Evolutionary conservation across 192 early-diverging fungal species (phyloP), one percentile per base, ranked within the genome.

Genomic region (Lunasporangiospora selenospora): DNA sequence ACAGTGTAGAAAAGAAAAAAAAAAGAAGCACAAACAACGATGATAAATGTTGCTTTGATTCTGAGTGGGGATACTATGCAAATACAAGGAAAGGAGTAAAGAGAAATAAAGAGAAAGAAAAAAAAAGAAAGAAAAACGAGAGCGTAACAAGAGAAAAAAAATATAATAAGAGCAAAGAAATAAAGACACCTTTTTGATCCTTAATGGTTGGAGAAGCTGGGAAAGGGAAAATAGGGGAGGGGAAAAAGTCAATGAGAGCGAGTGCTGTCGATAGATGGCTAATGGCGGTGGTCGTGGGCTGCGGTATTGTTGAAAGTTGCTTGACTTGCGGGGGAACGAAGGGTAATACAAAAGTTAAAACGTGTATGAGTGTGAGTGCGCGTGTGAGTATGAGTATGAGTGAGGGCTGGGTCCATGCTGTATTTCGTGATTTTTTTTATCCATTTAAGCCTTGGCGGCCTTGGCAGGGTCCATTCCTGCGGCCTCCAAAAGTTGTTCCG

Each of bases 401-500:
- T 11, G 40, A 11, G 40, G 5, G 40, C 4, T 16, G 21, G 40
- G 40, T 6, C 21, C 11, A 11, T 29, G 9, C 16, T 11, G 21
- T 12, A 46, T 46, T 46, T 6, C 29, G 29, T 47, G 8, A 5
- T 26, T 47, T 2, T 26, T 26, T 12, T 6, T 19, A 24, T 24
- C 19, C 24, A 44, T 41, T 48, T 58, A 62, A 53, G 67, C 45
- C 18, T 58, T 62, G 24, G 60, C 67, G 24, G 60, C 67, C 48
- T 39, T 73, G 42, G 53, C 47, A 15, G 60, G 53, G n/a, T 87
- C 80, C 51, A 90, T 75, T 27, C 55, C 67, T 6, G 79, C 77
- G n/a, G 61, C 75, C 29, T 77, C 78, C 52, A 93, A 62, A 32
- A 92, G 70, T 50, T 81, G 83, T 31, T 81, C 88, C 43, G 88